Conservation (phyloP, 768 basidiomycete genomes). For the Exsudoporus frostii region DNA sequence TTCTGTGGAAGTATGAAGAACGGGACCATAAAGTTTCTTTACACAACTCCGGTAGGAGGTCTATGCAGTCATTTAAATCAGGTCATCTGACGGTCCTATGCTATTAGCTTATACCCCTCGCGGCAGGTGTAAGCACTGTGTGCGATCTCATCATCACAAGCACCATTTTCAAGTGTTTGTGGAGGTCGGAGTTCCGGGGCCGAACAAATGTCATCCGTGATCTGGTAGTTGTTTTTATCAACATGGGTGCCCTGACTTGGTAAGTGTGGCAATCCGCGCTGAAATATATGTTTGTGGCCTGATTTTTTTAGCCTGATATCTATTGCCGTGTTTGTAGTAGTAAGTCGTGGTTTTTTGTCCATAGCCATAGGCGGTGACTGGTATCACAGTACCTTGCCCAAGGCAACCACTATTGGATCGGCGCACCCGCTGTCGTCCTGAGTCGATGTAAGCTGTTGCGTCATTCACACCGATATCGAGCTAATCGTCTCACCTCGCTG, state of each 20-base stretch:
- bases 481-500: neutral
- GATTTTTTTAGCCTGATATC: slow-evolving; percentile 7
- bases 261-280: neutral
- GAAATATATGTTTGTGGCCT: neutral
- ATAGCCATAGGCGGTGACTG: neutral
- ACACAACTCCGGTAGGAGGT: slow-evolving; percentile 5
- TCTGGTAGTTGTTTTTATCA: slow-evolving; percentile 11
- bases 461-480: neutral
- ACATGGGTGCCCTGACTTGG: slow-evolving; percentile 18
- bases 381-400: slow-evolving; percentile 7
- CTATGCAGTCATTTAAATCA: too few relatives aligned
- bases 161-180: slow-evolving; percentile 10
- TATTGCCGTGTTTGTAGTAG: slow-evolving; percentile 1
- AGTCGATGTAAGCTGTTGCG: slow-evolving; percentile 8
- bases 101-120: slow-evolving; percentile 7
- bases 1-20: neutral
- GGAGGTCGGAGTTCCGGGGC: slow-evolving; percentile 10
- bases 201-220: slow-evolving; percentile 2
- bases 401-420: slow-evolving; percentile 8
- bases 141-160: slow-evolving; percentile 13
- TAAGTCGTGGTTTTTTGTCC: neutral
- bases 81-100: neutral
- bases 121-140: slow-evolving; percentile 1
- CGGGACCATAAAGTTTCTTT: slow-evolving; percentile 4
- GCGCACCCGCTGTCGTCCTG: slow-evolving; percentile 3